phyloP scores from a whole-genome alignment of 306 rosid genomes.

The Comarum palustre region DNA sequence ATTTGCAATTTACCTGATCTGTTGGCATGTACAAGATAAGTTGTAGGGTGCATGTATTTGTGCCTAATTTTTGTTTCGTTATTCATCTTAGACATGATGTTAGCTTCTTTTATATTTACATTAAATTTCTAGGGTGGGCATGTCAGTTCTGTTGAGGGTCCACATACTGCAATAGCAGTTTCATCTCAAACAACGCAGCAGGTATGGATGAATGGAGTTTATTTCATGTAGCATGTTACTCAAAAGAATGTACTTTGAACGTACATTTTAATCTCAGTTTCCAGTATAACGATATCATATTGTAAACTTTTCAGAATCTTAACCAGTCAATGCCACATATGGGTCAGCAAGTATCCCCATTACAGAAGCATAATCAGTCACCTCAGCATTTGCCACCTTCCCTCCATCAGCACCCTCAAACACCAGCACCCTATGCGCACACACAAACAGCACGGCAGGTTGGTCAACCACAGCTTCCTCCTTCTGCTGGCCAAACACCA shows the following conservation, averaged over 20 bases:
- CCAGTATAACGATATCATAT: slow-evolving; percentile 16
- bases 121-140: slow-evolving; percentile 53
- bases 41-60: not conserved
- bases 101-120: not conserved
- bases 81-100: not conserved
- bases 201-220: slow-evolving; percentile 36
- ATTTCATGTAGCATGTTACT: slow-evolving; percentile 10
- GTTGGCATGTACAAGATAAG: not conserved
- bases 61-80: not conserved
- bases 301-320: slow-evolving; percentile 49
- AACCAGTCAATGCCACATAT: slow-evolving; percentile 50
- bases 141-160: slow-evolving; percentile 49
- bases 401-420: slow-evolving; percentile 48
- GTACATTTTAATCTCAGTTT: slow-evolving; percentile 11
- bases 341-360: slow-evolving; percentile 58
- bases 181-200: slow-evolving; percentile 51
- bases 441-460: slow-evolving; percentile 45
- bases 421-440: slow-evolving; percentile 51
- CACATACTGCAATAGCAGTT: slow-evolving; percentile 36
- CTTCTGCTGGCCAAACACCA: slow-evolving; percentile 52
- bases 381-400: slow-evolving; percentile 71
- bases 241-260: slow-evolving; percentile 15
- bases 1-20: not conserved
- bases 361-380: slow-evolving; percentile 59
- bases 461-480: slow-evolving; percentile 58